Evolutionary conservation across 106 monocot genomes (phyloP), one percentile per base, ranked within the genome.

Genomic region (Phalaenopsis equestris): DNA sequence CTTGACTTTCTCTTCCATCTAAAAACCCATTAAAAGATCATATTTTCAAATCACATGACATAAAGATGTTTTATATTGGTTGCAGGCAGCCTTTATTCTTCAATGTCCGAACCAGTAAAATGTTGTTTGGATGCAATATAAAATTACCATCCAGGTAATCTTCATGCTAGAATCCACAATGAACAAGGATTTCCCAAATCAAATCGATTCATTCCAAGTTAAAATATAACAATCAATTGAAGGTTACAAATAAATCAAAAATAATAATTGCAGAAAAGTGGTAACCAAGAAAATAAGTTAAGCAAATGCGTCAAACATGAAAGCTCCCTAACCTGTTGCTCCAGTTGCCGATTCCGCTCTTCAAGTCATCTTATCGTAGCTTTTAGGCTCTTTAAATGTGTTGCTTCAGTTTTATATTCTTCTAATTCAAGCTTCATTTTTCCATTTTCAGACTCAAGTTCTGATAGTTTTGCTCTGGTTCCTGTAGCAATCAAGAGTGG

Each of bases 1-100:
- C 73, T 90, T 92, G 42, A 98, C 94, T 84, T 98, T 98, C 82
- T 98, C 97, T 79, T 98, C 94, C 97, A 98, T 98, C 97, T 98
- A 83, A 78, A 73, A 23, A 41, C n/a, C 70, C 79, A 79, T 80
- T 73, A 21, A 65, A 18, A 46, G 68, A 41, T 79, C 46, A 83
- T 3, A 37, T 24, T 30, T 38, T 58, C 24, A 73, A 70, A 70
- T 70, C 14, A 39, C 70, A 70, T 10, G 39, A 15, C 24, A 70
- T 70, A 38, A 70, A 38, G 23, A 12, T 70, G 11, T 70, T 70
- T 39, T 41, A 70, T 39, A 70, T 36, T 38, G 70, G 14, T 36
- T 12, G 70, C 14, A 70, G 38, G 39, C 2, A 70, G 74, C 42
- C 11, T 21, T 52, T 3, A 52, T 52, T 52, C 52, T 14, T 74